Base-by-base conservation (phyloP, 495 filamentous ascomycete genomes). In the Pyrenopolyporus hunteri region DNA sequence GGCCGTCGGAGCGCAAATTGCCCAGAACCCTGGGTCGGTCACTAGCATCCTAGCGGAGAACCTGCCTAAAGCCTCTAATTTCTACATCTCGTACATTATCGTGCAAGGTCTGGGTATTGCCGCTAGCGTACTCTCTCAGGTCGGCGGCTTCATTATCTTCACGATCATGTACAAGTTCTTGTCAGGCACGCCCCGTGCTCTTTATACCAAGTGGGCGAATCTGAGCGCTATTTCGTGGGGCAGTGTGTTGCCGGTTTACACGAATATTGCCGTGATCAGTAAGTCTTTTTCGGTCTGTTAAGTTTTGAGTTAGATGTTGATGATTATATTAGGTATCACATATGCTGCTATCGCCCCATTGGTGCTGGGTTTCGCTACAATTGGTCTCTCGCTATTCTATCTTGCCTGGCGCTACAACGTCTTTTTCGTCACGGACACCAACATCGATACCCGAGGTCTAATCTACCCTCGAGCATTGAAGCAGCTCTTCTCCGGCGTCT, bases 1-100 rank as follows among this genome's bases (percentile, higher is more conserved):
- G 0, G 82, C 89, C 2, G 76, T 82, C 26, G 85, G 84, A 40
- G 61, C 72, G n/a, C 39, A 80, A 19, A 93, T 98, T 60, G 78
- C 83, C 35, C 22, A 85, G 0, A 59, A 90, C 2, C 95, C 94
- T 5, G 61, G 69, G 2, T 71, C 67, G 6, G 87, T 82, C 20
- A 77, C 90, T 0, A 76, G 52, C 4, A 75, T 97, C 47, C 82
- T 98, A 8, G 87, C 94, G 10, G 64, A 77, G 11, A 88, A 89
- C 54, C 75, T 98, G 8, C 94, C 94, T 6, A 85, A 80, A 48
- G 84, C 90, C 2, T 92, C 92, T 63, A 97, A 95, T 76, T 92
- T 98, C 74, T 98, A 96, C 76, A 88, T 98, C 46, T 88, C 89
- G 0, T 98, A 96, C 77, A 93, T 98, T 69, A 87, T 97, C 65